Evolutionary conservation across 1,284 basidiomycete species (phyloP), one percentile per base, ranked within the genome.

Genomic region (Cutaneotrichosporon curvatum): DNA sequence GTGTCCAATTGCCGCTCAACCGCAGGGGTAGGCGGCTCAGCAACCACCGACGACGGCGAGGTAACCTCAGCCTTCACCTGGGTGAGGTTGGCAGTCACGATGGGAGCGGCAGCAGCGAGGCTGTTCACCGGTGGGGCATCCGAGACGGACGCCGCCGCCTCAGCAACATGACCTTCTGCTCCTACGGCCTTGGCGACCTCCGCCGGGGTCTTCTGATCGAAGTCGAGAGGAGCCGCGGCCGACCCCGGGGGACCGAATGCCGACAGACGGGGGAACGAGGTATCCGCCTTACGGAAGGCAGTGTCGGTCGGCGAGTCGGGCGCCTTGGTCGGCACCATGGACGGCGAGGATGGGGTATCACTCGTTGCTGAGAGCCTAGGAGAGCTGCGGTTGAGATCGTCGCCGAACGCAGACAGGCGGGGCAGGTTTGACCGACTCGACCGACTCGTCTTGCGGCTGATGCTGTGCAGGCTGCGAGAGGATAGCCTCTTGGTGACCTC

Each of bases 261-360:
- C 7, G 35, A 37, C 12, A 44, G 42, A 16, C 42, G 34, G n/a
- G 42, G 42, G 42, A 44, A 44, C 9, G 42, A 33, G 9, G 42
- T 44, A 35, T 44, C 42, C 6, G 35, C 42, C 35, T 44, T 44
- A 18, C 42, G 42, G 4, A 44, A 28, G 16, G 41, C 22, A 16
- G 32, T 19, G 20, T 43, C 41, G n/a, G 11, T 25, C n/a, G 34
- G 34, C 41, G 41, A 37, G 21, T 44, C 42, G 19, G 28, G 22
- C 18, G 18, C 12, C 25, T 37, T 37, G 11, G 42, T 44, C 9
- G 42, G 42, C 35, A 37, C 35, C 10, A 20, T 21, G 16, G 23
- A 18, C 19, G 25, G 18, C 42, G 42, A 37, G 22, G 16, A 16
- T 10, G 32, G 8, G 8, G 10, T 23, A 7, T 12, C 15, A 16